Conservation (phyloP, 2,329 filamentous ascomycete species). For the Fusarium neocosmosporiellum region DNA sequence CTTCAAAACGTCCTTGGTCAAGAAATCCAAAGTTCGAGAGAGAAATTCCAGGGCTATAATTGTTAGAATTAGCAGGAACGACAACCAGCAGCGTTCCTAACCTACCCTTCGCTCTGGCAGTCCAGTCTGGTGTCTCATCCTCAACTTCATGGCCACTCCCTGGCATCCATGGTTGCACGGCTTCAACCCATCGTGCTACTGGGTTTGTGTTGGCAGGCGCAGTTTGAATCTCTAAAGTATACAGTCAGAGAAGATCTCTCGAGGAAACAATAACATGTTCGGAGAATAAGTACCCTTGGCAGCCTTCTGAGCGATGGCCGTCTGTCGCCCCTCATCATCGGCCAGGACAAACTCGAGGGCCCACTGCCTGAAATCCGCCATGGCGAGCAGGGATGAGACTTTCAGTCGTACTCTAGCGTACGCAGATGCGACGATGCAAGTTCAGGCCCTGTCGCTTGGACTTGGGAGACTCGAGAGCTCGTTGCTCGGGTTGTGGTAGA, state of each 20-base stretch:
- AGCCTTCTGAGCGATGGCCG: slow-evolving; percentile 57
- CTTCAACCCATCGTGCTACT: slow-evolving; percentile 66
- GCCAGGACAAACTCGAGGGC: slow-evolving; percentile 66
- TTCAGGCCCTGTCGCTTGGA: neutral
- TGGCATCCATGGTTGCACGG: slow-evolving; percentile 66
- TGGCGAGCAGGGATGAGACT: slow-evolving; percentile 38
- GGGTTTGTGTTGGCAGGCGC: slow-evolving; percentile 57
- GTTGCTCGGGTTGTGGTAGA: slow-evolving; percentile 16
- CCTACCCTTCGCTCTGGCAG: slow-evolving; percentile 63
- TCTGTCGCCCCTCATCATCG: slow-evolving; percentile 57
- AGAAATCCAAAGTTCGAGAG: slow-evolving; percentile 62
- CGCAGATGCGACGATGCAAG: neutral
- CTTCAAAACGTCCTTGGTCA: slow-evolving; percentile 59
- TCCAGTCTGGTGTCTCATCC: slow-evolving; percentile 61
- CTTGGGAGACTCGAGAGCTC: slow-evolving; percentile 1
- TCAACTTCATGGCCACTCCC: slow-evolving; percentile 52
- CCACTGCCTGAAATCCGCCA: slow-evolving; percentile 64
- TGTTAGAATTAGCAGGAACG: slow-evolving; percentile 2
- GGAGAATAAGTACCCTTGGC: slow-evolving; percentile 51
- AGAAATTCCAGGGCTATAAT: slow-evolving; percentile 65
- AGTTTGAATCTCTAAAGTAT: slow-evolving; percentile 56
- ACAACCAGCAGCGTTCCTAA: neutral
- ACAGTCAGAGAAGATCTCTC: slow-evolving; percentile 19
- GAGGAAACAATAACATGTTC: neutral
- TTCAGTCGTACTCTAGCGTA: neutral